Evolutionary conservation across 2,329 filamentous ascomycete genomes (phyloP).

Genomic region (Verticillium klebahnii): DNA sequence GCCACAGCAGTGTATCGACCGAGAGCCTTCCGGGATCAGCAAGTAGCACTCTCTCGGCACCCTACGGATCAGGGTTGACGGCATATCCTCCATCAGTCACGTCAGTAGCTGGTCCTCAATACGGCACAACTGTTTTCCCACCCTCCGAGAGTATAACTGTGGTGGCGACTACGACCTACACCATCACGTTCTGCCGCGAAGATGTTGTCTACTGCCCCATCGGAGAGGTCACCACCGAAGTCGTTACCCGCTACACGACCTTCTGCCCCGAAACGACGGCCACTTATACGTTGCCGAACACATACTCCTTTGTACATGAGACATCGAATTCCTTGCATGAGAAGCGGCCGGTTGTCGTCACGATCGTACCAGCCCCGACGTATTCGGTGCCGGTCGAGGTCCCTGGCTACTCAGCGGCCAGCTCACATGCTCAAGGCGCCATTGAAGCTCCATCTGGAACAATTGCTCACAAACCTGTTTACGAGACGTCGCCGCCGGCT

Average conservation of each 20-base stretch:
- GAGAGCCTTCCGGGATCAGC: too few species aligned
- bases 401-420: too few species aligned
- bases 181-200: constrained; percentile 15
- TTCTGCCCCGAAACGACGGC: constrained; percentile 66
- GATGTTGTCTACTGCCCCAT: constrained; percentile 34
- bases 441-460: too few species aligned
- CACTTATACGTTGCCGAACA: constrained; percentile 33
- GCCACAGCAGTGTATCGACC: too few species aligned
- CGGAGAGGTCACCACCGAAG: constrained; percentile 48
- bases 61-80: too few species aligned
- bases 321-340: neutral
- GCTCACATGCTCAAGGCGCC: too few species aligned
- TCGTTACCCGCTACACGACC: constrained; percentile 61
- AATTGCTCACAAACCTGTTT: too few species aligned
- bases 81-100: too few species aligned
- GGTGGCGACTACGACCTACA: neutral
- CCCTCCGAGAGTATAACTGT: neutral
- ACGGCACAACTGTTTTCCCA: neutral
- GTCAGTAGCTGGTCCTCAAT: neutral
- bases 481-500: too few species aligned
- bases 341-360: neutral
- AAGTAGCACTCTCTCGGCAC: too few species aligned
- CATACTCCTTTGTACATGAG: constrained; percentile 8
- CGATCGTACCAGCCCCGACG: neutral
- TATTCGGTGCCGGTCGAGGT: too few species aligned